Conservation (phyloP, 2,329 filamentous ascomycete genomes). For the Ophiostoma tasmaniense region DNA sequence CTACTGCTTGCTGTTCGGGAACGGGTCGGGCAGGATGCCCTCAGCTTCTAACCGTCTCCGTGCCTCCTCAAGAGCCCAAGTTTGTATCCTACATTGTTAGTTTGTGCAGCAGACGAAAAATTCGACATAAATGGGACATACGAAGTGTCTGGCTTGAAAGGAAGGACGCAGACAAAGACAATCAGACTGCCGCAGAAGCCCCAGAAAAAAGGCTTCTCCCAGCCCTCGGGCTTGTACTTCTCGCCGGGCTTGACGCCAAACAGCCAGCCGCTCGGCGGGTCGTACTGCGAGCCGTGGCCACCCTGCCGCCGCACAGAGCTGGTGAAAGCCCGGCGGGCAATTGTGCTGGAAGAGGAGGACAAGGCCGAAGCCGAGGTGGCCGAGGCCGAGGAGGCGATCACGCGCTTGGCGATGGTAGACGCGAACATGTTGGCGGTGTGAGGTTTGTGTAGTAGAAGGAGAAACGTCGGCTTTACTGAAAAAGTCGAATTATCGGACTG, state of each 20-base stretch:
- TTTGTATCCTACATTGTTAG: constrained; percentile 70
- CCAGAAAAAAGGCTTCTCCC: constrained; percentile 80
- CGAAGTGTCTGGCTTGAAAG: constrained; percentile 98
- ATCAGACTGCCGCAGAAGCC: constrained; percentile 74
- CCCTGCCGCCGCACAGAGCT: constrained; percentile 20
- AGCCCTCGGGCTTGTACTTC: constrained; percentile 92
- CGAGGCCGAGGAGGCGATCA: not conserved
- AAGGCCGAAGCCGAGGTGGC: constrained; percentile 2
- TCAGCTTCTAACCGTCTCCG: constrained; percentile 90
- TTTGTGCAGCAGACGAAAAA: not conserved
- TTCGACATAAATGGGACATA: constrained; percentile 44
- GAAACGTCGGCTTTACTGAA: not conserved
- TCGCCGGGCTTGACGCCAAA: constrained; percentile 91
- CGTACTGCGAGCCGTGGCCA: constrained; percentile 70
- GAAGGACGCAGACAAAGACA: constrained; percentile 70
- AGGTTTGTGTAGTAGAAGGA: not conserved
- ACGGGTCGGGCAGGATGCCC: constrained; percentile 79
- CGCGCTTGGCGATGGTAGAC: constrained; percentile 13
- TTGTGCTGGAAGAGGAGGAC: constrained; percentile 4
- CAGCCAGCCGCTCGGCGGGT: constrained; percentile 84
- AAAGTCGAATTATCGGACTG: not conserved
- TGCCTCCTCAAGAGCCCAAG: constrained; percentile 96
- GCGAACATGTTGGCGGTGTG: constrained; percentile 9
- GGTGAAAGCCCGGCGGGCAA: constrained; percentile 16
- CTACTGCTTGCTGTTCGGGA: constrained; percentile 48